Conservation (phyloP, 257 asterid species). For the Sherardia arvensis region DNA sequence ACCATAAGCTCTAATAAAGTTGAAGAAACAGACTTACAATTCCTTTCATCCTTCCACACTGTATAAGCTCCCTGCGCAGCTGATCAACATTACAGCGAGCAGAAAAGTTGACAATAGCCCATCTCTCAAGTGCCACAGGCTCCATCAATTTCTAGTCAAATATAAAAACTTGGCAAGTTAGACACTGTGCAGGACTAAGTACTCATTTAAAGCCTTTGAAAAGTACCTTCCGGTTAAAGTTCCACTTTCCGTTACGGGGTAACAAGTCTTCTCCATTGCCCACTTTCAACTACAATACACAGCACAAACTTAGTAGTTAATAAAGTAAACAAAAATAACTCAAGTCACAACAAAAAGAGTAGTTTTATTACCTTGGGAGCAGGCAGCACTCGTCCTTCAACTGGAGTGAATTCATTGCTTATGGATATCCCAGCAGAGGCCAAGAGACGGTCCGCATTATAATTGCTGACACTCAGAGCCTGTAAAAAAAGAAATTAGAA, state of each 20-base stretch:
- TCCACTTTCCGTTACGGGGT: conserved; percentile 63
- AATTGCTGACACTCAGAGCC: conserved; percentile 43
- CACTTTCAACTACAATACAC: conserved; percentile 33
- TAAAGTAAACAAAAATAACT: neutral
- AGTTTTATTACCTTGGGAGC: conserved; percentile 46
- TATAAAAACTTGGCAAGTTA: conserved; percentile 5
- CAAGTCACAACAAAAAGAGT: neutral
- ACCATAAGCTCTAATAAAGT: no score
- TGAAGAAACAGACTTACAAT: conserved; percentile 32
- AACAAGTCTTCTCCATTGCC: conserved; percentile 37
- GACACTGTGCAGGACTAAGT: neutral
- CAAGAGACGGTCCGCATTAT: conserved; percentile 46
- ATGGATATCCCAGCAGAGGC: conserved; percentile 40
- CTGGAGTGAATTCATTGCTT: conserved; percentile 28
- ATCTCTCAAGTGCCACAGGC: conserved; percentile 30
- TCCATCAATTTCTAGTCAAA: conserved; percentile 34
- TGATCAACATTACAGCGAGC: conserved; percentile 25
- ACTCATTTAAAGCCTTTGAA: neutral
- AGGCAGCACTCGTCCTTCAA: conserved; percentile 55
- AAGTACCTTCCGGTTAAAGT: conserved; percentile 53
- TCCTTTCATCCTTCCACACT: conserved; percentile 54
- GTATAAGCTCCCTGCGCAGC: conserved; percentile 21
- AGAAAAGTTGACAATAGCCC: no score
- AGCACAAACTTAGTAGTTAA: no score
- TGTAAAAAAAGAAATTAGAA: conserved; percentile 17